Evolutionary conservation across 192 early-diverging fungal genomes (phyloP).

Genomic region (Coemansia sp.): DNA sequence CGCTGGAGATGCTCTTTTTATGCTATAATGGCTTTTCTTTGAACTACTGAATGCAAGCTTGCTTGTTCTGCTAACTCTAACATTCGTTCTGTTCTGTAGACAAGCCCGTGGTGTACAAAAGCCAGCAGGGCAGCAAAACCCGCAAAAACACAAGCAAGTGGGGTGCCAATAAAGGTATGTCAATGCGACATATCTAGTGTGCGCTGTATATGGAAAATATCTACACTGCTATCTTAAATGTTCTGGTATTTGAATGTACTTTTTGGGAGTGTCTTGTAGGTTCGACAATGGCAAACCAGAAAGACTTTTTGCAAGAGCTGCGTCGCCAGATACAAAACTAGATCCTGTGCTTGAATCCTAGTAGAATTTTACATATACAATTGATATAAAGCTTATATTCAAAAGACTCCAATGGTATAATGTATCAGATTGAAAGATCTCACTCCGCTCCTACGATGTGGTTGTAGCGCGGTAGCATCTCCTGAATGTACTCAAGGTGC

Average conservation of each 20-base stretch:
- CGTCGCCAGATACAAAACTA: slow-evolving; percentile 34
- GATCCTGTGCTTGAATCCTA: background rate
- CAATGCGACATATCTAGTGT: background rate
- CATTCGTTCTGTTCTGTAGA: slow-evolving; percentile 20
- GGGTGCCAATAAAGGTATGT: slow-evolving; percentile 29
- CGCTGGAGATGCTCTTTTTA: background rate
- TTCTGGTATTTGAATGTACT: background rate
- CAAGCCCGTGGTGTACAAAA: slow-evolving; percentile 33
- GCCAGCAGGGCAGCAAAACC: slow-evolving; percentile 2
- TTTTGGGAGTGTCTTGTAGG: slow-evolving; percentile 11
- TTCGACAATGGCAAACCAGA: slow-evolving; percentile 53
- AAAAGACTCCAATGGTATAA: too few species aligned
- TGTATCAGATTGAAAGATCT: background rate
- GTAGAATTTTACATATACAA: too few species aligned
- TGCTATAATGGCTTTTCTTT: background rate
- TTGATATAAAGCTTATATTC: too few species aligned
- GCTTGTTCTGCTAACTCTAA: background rate
- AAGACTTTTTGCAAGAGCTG: slow-evolving; percentile 49
- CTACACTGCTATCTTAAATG: background rate
- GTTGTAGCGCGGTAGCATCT: slow-evolving; percentile 56
- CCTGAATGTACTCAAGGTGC: slow-evolving; percentile 52
- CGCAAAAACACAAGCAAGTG: slow-evolving; percentile 19
- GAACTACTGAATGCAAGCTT: background rate
- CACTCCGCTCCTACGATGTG: slow-evolving; percentile 52
- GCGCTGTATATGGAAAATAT: background rate